Evolutionary conservation across 768 basidiomycete species (phyloP), one percentile per base, ranked within the genome.

Genomic region (Strobilomyces dryophilus): DNA sequence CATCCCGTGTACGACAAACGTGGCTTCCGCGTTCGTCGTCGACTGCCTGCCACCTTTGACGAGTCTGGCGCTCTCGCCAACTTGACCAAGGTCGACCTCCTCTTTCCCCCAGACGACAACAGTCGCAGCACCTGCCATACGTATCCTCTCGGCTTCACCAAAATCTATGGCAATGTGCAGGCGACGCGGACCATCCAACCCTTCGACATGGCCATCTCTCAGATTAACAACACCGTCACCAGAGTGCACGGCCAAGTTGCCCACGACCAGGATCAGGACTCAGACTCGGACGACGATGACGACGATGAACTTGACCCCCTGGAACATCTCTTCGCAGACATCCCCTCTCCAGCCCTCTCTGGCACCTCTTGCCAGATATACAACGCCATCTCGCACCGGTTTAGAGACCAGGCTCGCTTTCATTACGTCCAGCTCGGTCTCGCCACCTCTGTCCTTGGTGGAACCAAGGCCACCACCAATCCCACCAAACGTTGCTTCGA

Each of bases 101-200:
- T 59, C 0, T 57, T 57, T 12, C 54, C 51, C 1, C 39, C 39
- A 1, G 18, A 40, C 18, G 29, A 29, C 2, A 9, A 29, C 6
- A 6, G 29, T 9, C 6, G 9, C 6, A 29, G 3, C 8, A 36
- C 50, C 0, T 41, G 47, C 8, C 26, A 51, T 2, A 14, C 42
- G 0, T 59, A 59, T 2, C 58, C 55, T 0, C 55, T 53, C 2
- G 49, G 37, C 0, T 59, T 53, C 49, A 51, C 52, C 0, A 47
- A 45, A 3, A 5, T 1, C 0, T 44, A 14, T 2, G 51, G 57
- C 4, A 58, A 58, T 8, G 47, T 56, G 0, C 57, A 58, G 29
- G 54, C 54, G 0, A 15, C 18, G 0, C 9, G 39, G 0, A 46
- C 15, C 0, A 4, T 6, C 1, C 1, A 2, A 14, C 31, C 41